phyloP scores from a whole-genome alignment of 371 early-diverging fungal species.

The Circinella minor region DNA sequence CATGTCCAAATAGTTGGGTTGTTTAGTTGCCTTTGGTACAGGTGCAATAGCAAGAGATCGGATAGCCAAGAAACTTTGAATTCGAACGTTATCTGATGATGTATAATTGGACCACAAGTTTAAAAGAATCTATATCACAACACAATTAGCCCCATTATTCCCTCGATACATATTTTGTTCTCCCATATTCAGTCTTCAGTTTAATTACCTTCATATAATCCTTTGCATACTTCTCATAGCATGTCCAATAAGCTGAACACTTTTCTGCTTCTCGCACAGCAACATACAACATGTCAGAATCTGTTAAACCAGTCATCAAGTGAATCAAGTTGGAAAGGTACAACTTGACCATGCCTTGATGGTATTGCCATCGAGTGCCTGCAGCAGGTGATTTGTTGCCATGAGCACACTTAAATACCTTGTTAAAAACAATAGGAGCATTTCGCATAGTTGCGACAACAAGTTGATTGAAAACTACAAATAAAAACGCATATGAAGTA shows the following conservation, averaged over 20 bases:
- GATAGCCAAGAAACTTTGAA: constrained; percentile 81
- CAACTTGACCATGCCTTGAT: constrained; percentile 79
- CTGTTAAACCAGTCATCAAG: constrained; percentile 79
- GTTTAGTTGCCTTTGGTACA: constrained; percentile 24
- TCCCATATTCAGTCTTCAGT: too few relatives aligned
- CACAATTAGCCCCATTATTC: neutral
- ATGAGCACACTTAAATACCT: constrained; percentile 47
- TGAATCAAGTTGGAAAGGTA: constrained; percentile 74
- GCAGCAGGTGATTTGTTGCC: constrained; percentile 48
- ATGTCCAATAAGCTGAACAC: constrained; percentile 75
- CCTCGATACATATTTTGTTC: too few relatives aligned
- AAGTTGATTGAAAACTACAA: constrained; percentile 79
- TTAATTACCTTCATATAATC: constrained; percentile 73
- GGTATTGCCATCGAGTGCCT: constrained; percentile 69
- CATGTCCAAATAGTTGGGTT: constrained; percentile 45
- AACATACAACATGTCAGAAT: constrained; percentile 80
- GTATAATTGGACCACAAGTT: constrained; percentile 63
- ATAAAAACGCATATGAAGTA: neutral
- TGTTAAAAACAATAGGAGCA: constrained; percentile 61
- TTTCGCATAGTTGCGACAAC: constrained; percentile 65
- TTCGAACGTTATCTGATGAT: constrained; percentile 69
- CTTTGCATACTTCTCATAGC: constrained; percentile 78
- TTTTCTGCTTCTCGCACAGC: constrained; percentile 82
- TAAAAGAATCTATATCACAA: constrained; percentile 41
- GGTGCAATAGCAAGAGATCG: constrained; percentile 65